phyloP scores from a whole-genome alignment of 345 rosid genomes.

The Hypericum perforatum region DNA sequence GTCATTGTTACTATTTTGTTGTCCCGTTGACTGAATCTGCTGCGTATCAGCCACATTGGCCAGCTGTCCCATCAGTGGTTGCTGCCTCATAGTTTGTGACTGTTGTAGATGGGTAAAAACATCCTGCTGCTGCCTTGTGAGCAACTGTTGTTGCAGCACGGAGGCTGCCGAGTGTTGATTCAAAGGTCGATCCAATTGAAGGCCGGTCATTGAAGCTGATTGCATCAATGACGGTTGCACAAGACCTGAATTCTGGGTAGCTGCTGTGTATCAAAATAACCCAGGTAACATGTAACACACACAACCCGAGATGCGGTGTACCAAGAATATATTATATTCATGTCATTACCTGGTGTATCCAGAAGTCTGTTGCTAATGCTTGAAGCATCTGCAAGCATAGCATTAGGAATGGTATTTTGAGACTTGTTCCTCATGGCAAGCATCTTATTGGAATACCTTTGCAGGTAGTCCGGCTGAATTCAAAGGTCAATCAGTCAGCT shows the following conservation, averaged over 20 bases:
- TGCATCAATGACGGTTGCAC: constrained; percentile 53
- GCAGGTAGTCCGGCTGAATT: no score
- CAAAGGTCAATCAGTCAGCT: no score
- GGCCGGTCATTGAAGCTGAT: constrained; percentile 43
- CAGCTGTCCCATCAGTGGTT: constrained; percentile 52
- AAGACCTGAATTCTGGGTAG: constrained; percentile 54
- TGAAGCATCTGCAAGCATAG: no score
- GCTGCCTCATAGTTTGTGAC: constrained; percentile 36
- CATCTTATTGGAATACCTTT: no score
- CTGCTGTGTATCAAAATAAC: not conserved
- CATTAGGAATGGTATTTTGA: no score
- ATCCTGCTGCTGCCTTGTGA: not conserved
- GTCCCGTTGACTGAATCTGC: constrained; percentile 53
- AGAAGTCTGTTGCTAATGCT: no score
- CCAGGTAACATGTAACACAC: no score
- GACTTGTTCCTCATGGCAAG: no score
- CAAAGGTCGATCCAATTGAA: constrained; percentile 67
- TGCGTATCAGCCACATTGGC: constrained; percentile 22
- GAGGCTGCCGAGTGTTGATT: constrained; percentile 61
- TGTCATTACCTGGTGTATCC: no score
- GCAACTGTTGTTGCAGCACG: constrained; percentile 56
- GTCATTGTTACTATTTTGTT: constrained; percentile 57
- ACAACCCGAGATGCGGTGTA: constrained; percentile 3
- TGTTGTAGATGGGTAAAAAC: not conserved
- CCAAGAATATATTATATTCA: not conserved